Evolutionary conservation across 2,329 filamentous ascomycete species (phyloP).

Genomic region (Phialophora expanda): DNA sequence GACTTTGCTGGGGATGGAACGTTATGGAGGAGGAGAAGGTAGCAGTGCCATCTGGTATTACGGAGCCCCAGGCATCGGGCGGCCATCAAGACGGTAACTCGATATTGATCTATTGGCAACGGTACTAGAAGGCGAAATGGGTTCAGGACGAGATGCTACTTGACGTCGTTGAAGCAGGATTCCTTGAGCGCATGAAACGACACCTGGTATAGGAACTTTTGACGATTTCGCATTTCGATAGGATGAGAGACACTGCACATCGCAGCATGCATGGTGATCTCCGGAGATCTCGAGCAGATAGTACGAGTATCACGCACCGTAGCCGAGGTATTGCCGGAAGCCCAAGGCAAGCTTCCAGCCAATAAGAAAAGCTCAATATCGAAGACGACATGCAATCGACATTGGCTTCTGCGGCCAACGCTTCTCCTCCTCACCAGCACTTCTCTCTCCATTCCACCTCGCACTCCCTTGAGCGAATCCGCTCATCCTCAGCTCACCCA

Average conservation of each 20-base stretch:
- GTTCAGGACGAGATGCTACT: neutral
- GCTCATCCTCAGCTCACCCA: slow-evolving; percentile 4
- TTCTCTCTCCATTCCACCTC: slow-evolving; percentile 2
- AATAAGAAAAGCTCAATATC: slow-evolving; percentile 29
- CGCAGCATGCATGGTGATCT: neutral
- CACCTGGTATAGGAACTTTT: neutral
- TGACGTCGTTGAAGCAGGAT: neutral
- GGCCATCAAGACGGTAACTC: slow-evolving; percentile 5
- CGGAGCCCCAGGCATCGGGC: neutral
- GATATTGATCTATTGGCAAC: slow-evolving; percentile 31
- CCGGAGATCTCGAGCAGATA: neutral
- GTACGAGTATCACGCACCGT: too few relatives aligned
- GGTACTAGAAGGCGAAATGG: slow-evolving; percentile 11
- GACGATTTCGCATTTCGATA: neutral
- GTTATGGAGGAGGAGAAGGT: slow-evolving; percentile 47
- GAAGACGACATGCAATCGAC: slow-evolving; percentile 17
- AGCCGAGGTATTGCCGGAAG: slow-evolving; percentile 15
- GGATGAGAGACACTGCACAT: neutral
- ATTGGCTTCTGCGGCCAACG: slow-evolving; percentile 14
- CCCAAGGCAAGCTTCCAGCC: slow-evolving; percentile 14
- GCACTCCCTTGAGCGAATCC: slow-evolving; percentile 11
- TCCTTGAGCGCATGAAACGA: neutral
- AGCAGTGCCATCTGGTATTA: slow-evolving; percentile 29
- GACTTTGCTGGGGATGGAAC: slow-evolving; percentile 52
- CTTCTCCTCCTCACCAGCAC: neutral